Evolutionary conservation across 23 red algal species (phyloP), one percentile per base, ranked within the genome.

Genomic region (Gracilariopsis chorda): DNA sequence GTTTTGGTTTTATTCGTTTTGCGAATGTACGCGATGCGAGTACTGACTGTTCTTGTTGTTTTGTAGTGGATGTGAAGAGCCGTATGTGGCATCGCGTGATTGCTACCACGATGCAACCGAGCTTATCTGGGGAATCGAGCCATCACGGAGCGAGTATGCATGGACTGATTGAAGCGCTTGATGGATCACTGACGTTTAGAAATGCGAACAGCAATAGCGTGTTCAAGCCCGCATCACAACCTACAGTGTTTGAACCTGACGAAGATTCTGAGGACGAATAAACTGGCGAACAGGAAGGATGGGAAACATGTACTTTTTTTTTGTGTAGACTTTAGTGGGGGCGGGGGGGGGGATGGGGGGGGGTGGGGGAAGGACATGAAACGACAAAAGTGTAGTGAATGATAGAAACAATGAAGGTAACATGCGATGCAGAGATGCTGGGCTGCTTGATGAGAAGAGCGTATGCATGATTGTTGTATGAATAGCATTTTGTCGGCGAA

Each of bases 11-110:
- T 25, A 25, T 9, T 9, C 28, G 53, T 17, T 58, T 5, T 5
- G 7, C 28, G n/a, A 7, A 30, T 24, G 27, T 30, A 30, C 2
- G 7, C 27, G 27, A 62, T 58, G 7, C 4, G n/a, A 19, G 14
- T 17, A 25, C 13, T 62, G 57, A 28, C 21, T 7, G 35, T 74
- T 74, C 19, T 27, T 46, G 2, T 19, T 74, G 17, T 80, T 43
- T 86, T 71, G 30, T 23, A 81, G 96, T 98, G 8, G 96, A 98
- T 47, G 86, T 95, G n/a, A 81, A 82, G 60, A 82, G 67, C 52
- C 88, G 97, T 30, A 99, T 99, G 97, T 99, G 97, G 97, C 93
- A 99, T 69, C 83, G 97, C 13, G 93, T 99, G 65, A 84, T 96
- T 14, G 93, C 93, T 14, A 74, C 83, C 30, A 99, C 97, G n/a